Evolutionary conservation across 1,284 basidiomycete genomes (phyloP).

Genomic region (Rhodofomes roseus): DNA sequence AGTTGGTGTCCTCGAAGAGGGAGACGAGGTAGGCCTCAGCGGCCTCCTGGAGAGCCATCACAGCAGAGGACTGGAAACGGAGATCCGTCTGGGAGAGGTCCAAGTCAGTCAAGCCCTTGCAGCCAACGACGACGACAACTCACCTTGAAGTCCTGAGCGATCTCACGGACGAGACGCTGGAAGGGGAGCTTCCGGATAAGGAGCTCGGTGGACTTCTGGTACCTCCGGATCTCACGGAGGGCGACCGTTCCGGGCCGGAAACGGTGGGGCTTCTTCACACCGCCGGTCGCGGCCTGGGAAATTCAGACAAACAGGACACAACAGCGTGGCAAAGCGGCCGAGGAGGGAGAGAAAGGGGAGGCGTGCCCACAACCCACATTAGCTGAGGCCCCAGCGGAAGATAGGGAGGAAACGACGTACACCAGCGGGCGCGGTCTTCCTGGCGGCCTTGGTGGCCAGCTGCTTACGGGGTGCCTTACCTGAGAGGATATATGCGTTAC

Average conservation of each 20-base stretch:
- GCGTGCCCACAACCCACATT: slow-evolving; percentile 22
- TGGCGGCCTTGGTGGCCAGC: slow-evolving; percentile 88
- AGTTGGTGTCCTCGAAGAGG: slow-evolving; percentile 90
- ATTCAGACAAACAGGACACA: slow-evolving; percentile 15
- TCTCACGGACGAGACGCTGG: slow-evolving; percentile 95
- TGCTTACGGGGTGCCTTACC: slow-evolving; percentile 88
- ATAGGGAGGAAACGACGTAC: slow-evolving; percentile 40
- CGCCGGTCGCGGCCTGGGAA: slow-evolving; percentile 77
- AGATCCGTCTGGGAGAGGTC: slow-evolving; percentile 66
- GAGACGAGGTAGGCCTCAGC: slow-evolving; percentile 97
- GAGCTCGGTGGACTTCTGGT: slow-evolving; percentile 96
- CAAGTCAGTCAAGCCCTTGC: slow-evolving; percentile 4
- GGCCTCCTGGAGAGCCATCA: slow-evolving; percentile 95
- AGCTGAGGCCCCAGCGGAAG: slow-evolving; percentile 13
- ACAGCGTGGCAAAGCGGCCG: slow-evolving; percentile 12
- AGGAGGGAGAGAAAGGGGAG: neutral
- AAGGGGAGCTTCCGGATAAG: slow-evolving; percentile 95
- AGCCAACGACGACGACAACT: slow-evolving; percentile 18
- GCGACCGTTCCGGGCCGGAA: slow-evolving; percentile 98
- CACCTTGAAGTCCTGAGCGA: slow-evolving; percentile 96
- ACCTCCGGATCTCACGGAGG: slow-evolving; percentile 95
- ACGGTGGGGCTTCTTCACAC: slow-evolving; percentile 97
- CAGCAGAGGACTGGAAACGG: slow-evolving; percentile 96
- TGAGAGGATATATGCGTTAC: slow-evolving; percentile 24
- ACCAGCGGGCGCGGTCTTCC: slow-evolving; percentile 64